phyloP scores from a whole-genome alignment of 768 basidiomycete genomes.

The Phylloporus sp. region DNA sequence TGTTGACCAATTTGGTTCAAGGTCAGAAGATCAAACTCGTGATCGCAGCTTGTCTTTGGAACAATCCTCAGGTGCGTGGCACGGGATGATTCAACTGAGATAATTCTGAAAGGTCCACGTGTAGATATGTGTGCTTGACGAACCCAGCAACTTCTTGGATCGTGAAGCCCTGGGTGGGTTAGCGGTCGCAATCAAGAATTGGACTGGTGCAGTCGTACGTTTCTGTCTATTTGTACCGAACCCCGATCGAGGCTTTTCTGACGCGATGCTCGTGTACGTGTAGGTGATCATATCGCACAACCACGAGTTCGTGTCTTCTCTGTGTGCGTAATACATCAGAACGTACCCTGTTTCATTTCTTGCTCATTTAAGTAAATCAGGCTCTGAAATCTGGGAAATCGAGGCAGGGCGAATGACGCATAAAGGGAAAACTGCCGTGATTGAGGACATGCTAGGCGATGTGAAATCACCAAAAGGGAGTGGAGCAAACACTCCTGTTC shows the following conservation, averaged over 20 bases:
- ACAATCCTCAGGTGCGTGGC: conserved; percentile 75
- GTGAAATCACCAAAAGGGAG: conserved; percentile 66
- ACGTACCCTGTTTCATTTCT: conserved; percentile 9
- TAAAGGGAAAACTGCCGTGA: conserved; percentile 80
- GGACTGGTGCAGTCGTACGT: conserved; percentile 82
- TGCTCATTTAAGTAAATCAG: conserved; percentile 34
- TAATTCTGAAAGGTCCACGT: conserved; percentile 26
- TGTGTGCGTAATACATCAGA: conserved; percentile 51
- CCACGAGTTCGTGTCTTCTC: conserved; percentile 75
- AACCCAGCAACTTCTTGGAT: conserved; percentile 96
- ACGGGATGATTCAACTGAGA: neutral
- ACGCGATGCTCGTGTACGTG: conserved; percentile 14
- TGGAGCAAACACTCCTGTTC: conserved; percentile 62
- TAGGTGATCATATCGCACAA: conserved; percentile 97
- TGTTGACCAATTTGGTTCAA: conserved; percentile 27
- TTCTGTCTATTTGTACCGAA: conserved; percentile 10
- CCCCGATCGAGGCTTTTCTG: conserved; percentile 11
- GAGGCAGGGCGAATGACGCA: conserved; percentile 80
- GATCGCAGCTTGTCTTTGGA: conserved; percentile 93
- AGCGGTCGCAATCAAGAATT: conserved; percentile 91
- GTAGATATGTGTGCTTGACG: conserved; percentile 70
- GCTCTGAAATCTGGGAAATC: conserved; percentile 93
- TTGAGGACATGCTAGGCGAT: conserved; percentile 81
- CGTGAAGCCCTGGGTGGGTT: conserved; percentile 93
- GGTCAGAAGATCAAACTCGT: conserved; percentile 97